Evolutionary conservation across 352 stramenopile species (phyloP).

Genomic region (Phytophthora kernoviae): DNA sequence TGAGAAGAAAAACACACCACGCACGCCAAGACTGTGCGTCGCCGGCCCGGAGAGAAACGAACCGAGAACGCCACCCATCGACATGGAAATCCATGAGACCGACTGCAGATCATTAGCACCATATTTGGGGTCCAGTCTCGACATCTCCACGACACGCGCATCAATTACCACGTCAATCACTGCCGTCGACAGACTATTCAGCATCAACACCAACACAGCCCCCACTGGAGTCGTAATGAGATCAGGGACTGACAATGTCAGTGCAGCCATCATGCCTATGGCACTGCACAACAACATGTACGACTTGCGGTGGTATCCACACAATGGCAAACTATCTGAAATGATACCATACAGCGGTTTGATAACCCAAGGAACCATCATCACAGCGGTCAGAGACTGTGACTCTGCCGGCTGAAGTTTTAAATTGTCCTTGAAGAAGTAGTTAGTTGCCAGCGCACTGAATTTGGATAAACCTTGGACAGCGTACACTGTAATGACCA

Average conservation of each 20-base stretch:
- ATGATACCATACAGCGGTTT: slow-evolving; percentile 97
- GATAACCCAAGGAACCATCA: slow-evolving; percentile 96
- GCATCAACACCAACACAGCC: slow-evolving; percentile 63
- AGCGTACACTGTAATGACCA: slow-evolving; percentile 91
- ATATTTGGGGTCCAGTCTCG: slow-evolving; percentile 79
- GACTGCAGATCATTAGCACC: slow-evolving; percentile 94
- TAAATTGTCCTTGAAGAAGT: slow-evolving; percentile 97
- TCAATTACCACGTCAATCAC: slow-evolving; percentile 97
- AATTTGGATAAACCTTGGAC: slow-evolving; percentile 95
- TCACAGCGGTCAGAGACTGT: slow-evolving; percentile 92
- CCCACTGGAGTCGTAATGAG: slow-evolving; percentile 60
- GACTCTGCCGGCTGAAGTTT: slow-evolving; percentile 93
- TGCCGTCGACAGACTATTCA: slow-evolving; percentile 90
- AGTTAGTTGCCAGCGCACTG: slow-evolving; percentile 93
- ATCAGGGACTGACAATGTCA: slow-evolving; percentile 63
- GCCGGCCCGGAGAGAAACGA: slow-evolving; percentile 93
- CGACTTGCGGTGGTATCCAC: slow-evolving; percentile 93
- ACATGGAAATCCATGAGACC: slow-evolving; percentile 94
- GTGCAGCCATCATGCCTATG: slow-evolving; percentile 55
- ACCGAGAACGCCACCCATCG: slow-evolving; percentile 92
- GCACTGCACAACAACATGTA: slow-evolving; percentile 94
- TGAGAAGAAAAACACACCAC: slow-evolving; percentile 94
- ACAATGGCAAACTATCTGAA: slow-evolving; percentile 94
- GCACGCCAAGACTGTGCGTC: slow-evolving; percentile 90
- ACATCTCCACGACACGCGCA: slow-evolving; percentile 96